Evolutionary conservation across 169 alveolate species (phyloP), one percentile per base, ranked within the genome.

Genomic region (Cryptosporidium meleagridis): DNA sequence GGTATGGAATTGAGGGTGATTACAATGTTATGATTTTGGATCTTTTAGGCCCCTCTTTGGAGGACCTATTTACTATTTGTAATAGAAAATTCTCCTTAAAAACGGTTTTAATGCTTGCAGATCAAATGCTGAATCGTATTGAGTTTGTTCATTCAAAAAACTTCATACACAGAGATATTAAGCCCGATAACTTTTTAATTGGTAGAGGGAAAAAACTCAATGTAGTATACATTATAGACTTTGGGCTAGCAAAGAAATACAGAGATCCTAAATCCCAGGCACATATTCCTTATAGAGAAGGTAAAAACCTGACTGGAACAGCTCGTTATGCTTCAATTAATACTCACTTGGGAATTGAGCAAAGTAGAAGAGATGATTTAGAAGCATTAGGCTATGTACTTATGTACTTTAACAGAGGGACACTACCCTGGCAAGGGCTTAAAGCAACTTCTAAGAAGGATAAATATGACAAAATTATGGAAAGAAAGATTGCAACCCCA

Each of bases 1-100:
- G 99, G 98, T 98, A 97, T 91, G 99, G 99, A 35, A 96, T 96
- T 39, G 99, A 98, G 93, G 99, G 99, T 18, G 99, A 97, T 93
- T 98, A 96, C 96, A 98, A 98, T 87, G 97, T 97, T 58, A 95
- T 98, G 98, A 98, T 98, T 67, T 95, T 98, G 92, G 99, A 98
- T 86, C 93, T 98, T n/a, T 93, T 97, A 48, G 99, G 99, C 31
- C 99, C 99, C 23, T 96, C 99, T 14, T 95, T 98, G 51, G 99
- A 98, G 94, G 99, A 98, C 85, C 87, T 98, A 55, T 98, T 98
- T 91, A 96, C 97, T 91, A 95, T 95, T 68, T 97, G 99, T 93
- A 96, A 97, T 75, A 86, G 99, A 69, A 97, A 96, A 85, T 96
- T 98, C 87, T 94, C 99, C 41, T 93, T 98, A 84, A 97, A 97